Evolutionary conservation across 2,329 filamentous ascomycete species (phyloP), one percentile per base, ranked within the genome.

Genomic region (Aureobasidium sp.): DNA sequence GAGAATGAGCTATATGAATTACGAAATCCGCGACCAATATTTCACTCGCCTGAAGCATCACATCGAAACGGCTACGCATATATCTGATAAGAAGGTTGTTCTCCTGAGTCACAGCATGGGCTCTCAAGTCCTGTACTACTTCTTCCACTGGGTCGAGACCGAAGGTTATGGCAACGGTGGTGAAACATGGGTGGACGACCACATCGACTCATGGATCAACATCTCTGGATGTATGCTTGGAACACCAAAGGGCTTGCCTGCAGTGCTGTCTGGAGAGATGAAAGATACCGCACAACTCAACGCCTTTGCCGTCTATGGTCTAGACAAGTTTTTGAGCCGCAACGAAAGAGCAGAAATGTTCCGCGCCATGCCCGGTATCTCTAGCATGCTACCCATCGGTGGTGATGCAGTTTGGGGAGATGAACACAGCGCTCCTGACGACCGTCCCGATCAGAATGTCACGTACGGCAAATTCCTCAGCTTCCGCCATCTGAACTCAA

Each of bases 151-250:
- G 86, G 94, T 96, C 1, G 90, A 96, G 59, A 82, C 87, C 2
- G 80, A 86, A 59, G 90, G 90, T 5, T 78, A 86, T 65, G 94
- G 94, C 5, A 85, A 85, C 25, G 93, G 91, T 1, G 93, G 94
- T 1, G 81, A 87, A 41, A 82, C 85, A 59, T 99, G 94, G 94
- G 93, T 99, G 0, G 92, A 99, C 63, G 83, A 82, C 21, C 83
- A 97, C 70, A 81, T 99, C 57, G 94, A 95, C 66, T 89, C 90
- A 3, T 99, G 95, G 92, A 95, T 99, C 78, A 99, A 99, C 73
- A 91, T 99, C 69, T 94, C 89, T 67, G 94, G 94, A 6, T 99
- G 93, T 75, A 97, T 99, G 93, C 85, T 99, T 6, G 94, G 94
- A 14, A 91, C 94, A 2, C 81, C 91, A 62, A 99, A 99, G 76